phyloP scores from a whole-genome alignment of 495 filamentous ascomycete genomes.

The Mycothermus thermophilus region DNA sequence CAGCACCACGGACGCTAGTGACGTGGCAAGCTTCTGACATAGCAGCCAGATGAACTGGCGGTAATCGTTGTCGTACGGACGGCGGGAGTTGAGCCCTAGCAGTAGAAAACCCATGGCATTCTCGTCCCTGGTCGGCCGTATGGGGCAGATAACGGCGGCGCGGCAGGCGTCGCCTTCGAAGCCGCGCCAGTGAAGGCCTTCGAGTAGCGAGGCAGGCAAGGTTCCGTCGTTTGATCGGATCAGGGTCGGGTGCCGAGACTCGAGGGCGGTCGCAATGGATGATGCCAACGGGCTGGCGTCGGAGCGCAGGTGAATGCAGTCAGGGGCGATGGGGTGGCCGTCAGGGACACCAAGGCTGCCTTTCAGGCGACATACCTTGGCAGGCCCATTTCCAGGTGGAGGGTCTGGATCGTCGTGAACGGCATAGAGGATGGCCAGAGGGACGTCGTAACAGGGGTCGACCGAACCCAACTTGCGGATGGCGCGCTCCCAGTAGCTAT shows the following conservation, averaged over 20 bases:
- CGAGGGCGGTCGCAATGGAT: conserved; percentile 43
- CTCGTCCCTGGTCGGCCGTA: conserved; percentile 45
- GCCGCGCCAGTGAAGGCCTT: conserved; percentile 44
- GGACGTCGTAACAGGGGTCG: conserved; percentile 35
- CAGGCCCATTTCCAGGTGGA: conserved; percentile 21
- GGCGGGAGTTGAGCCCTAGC: conserved; percentile 47
- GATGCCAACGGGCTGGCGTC: conserved; percentile 38
- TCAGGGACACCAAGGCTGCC: conserved; percentile 45
- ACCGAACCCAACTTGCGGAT: conserved; percentile 17
- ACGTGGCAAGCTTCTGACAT: conserved; percentile 46
- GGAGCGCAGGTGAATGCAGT: conserved; percentile 36
- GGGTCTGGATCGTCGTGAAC: conserved; percentile 32
- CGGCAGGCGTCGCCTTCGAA: conserved; percentile 42
- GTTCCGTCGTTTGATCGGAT: conserved; percentile 41
- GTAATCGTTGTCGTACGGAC: conserved; percentile 57
- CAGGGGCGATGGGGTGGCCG: conserved; percentile 37
- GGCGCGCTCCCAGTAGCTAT: conserved; percentile 23
- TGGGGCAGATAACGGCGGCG: conserved; percentile 45
- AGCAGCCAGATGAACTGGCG: conserved; percentile 47
- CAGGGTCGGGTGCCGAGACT: conserved; percentile 38
- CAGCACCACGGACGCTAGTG: conserved; percentile 48
- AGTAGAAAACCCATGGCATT: conserved; percentile 43
- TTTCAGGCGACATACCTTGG: conserved; percentile 39
- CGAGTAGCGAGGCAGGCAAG: conserved; percentile 35
- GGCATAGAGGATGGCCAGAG: conserved; percentile 45